phyloP scores from a whole-genome alignment of 495 filamentous ascomycete species.

The Aspergillus wentii region DNA sequence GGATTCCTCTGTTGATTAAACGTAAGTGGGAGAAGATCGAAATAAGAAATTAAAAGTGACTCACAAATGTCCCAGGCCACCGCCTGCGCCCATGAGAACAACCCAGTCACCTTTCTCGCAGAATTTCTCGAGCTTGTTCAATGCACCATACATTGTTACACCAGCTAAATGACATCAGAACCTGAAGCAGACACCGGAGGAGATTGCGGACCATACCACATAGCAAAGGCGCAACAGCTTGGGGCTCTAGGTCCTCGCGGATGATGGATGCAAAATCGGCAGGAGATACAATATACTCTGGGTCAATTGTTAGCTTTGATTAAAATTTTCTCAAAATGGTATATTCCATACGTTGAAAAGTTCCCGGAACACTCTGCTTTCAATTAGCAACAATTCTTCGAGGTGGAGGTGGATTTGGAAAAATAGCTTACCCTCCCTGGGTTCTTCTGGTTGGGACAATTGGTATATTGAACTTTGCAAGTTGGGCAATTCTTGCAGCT shows the following conservation, averaged over 20 bases:
- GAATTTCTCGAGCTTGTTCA: slow-evolving; percentile 1
- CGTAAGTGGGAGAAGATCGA: background rate
- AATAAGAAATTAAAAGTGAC: background rate
- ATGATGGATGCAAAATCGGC: slow-evolving; percentile 2
- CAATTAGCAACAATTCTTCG: no score
- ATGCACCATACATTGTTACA: slow-evolving; percentile 9
- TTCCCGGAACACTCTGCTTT: slow-evolving; percentile 10
- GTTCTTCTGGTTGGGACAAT: slow-evolving; percentile 11
- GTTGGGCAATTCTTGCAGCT: slow-evolving; percentile 8
- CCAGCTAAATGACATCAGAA: no score
- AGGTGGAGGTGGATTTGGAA: no score
- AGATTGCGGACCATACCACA: background rate
- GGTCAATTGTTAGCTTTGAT: background rate
- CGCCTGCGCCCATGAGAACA: slow-evolving; percentile 9
- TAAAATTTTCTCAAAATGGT: background rate
- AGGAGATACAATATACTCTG: slow-evolving; percentile 1
- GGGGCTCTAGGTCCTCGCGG: background rate
- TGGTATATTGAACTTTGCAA: slow-evolving; percentile 7
- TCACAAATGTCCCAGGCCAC: slow-evolving; percentile 5
- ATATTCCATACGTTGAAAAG: slow-evolving; percentile 9
- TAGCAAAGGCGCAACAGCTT: background rate
- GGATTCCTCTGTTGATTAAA: slow-evolving; percentile 5
- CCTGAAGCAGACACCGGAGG: no score
- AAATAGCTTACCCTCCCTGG: slow-evolving; percentile 3
- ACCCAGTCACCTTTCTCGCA: slow-evolving; percentile 7